These are phyloP conservation scores for Pyricularia sp. DNA, from an alignment of 2,329 filamentous ascomycete genomes.

Conservation along the genomic window DNA sequence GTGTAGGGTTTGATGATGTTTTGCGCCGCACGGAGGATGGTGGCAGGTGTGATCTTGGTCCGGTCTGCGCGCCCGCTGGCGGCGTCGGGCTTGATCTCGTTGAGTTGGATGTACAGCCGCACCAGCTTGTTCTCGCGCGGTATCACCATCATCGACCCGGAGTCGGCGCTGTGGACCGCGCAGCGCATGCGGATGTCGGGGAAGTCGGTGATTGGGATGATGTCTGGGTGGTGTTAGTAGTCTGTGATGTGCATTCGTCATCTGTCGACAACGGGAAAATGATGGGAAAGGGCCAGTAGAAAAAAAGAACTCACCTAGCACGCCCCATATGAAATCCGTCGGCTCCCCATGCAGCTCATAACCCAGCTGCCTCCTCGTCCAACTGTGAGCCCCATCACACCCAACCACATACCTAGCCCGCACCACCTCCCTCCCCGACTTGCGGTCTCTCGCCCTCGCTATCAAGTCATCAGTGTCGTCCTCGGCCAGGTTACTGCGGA, in stretches of 20 bases:
- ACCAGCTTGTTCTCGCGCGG: constrained; percentile 50
- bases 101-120: constrained; percentile 48
- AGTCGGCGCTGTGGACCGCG: constrained; percentile 38
- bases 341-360: constrained; percentile 42
- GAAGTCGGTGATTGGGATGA: constrained; percentile 31
- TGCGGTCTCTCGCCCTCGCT: constrained; percentile 17
- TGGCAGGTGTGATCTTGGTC: constrained; percentile 52
- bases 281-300: no score
- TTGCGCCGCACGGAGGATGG: constrained; percentile 53
- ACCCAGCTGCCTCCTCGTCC: constrained; percentile 46
- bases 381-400: constrained; percentile 59
- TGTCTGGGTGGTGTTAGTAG: constrained; percentile 28
- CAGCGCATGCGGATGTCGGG: constrained; percentile 44
- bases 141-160: constrained; percentile 48
- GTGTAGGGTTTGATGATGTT: constrained; percentile 59
- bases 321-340: constrained; percentile 31
- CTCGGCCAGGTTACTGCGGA: constrained; percentile 42
- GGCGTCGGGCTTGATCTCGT: constrained; percentile 13
- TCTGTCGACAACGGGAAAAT: neutral
- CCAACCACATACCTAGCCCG: constrained; percentile 57
- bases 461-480: constrained; percentile 43
- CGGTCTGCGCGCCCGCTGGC: constrained; percentile 41
- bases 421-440: constrained; percentile 30
- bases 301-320: neutral
- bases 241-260: neutral